Conservation (phyloP, 345 rosid genomes). For the Leavenworthia alabamica region DNA sequence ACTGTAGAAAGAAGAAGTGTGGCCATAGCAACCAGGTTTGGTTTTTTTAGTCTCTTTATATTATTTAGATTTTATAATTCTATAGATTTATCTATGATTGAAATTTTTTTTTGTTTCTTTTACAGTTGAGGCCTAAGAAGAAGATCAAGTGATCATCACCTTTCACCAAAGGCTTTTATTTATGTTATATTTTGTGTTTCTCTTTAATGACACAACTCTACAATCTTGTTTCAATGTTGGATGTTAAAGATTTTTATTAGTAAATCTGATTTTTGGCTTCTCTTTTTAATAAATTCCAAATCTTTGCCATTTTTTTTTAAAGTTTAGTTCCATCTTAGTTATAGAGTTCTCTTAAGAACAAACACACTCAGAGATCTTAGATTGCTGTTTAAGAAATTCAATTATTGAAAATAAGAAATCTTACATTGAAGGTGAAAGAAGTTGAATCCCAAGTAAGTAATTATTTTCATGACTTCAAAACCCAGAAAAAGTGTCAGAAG, state of each 20-base stretch:
- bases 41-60: neutral
- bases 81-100: too few species aligned
- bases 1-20: constrained; percentile 98
- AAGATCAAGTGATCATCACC: constrained; percentile 49
- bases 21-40: constrained; percentile 98
- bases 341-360: too few species aligned
- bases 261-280: neutral
- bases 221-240: neutral
- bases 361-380: too few species aligned
- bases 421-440: too few species aligned
- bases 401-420: too few species aligned
- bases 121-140: constrained; percentile 91
- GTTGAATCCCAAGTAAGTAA: neutral
- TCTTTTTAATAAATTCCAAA: neutral
- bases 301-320: too few species aligned
- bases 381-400: too few species aligned
- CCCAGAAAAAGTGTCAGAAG: constrained; percentile 12
- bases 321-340: too few species aligned
- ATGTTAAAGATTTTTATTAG: neutral
- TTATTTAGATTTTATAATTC: neutral
- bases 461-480: neutral
- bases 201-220: neutral
- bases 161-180: neutral
- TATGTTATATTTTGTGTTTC: neutral
- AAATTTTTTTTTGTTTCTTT: neutral